Conservation (phyloP, 345 rosid species). For the Aegle marmelos region DNA sequence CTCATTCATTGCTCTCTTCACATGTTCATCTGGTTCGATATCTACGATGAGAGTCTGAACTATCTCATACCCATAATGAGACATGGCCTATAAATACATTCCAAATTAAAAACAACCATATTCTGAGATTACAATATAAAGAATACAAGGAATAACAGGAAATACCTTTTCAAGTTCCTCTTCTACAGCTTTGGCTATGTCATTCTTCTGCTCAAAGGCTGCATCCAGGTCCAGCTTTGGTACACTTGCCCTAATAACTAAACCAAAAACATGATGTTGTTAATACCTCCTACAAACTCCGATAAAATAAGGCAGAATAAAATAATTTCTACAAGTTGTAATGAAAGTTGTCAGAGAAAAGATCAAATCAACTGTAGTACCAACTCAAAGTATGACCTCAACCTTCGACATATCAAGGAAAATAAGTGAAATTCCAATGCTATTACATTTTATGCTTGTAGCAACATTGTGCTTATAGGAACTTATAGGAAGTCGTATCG, state of each 20-base stretch:
- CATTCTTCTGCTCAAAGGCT: conserved; percentile 61
- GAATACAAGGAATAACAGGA: background rate
- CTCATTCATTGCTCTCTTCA: conserved; percentile 80
- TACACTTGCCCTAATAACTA: conserved; percentile 64
- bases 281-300: conserved; percentile 4
- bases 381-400: background rate
- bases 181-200: conserved; percentile 59
- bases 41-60: conserved; percentile 80
- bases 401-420: background rate
- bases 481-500: too few species aligned
- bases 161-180: conserved; percentile 57
- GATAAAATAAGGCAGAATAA: background rate
- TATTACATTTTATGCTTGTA: background rate
- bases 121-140: background rate
- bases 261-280: conserved; percentile 1
- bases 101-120: background rate
- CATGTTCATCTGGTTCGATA: conserved; percentile 71
- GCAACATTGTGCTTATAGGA: background rate
- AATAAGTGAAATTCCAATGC: background rate
- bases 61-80: conserved; percentile 73
- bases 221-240: conserved; percentile 61
- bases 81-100: conserved; percentile 55
- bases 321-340: background rate
- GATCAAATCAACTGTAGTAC: background rate
- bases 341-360: background rate